Evolutionary conservation across 805 yeast species (phyloP), one percentile per base, ranked within the genome.

Genomic region (Starmerella geochares): DNA sequence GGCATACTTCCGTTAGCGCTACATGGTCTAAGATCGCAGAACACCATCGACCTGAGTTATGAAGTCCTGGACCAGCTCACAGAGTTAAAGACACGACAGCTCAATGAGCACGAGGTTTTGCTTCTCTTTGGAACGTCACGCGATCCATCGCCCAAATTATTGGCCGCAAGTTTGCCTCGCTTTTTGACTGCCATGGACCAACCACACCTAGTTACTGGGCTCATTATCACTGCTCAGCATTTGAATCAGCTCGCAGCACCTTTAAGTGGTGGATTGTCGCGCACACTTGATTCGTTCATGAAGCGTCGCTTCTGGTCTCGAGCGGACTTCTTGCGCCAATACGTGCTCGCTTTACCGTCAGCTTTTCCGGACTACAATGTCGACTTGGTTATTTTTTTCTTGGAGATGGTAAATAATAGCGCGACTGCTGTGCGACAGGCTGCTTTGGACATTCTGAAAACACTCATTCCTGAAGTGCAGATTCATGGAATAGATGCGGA

Each of bases 271-370:
- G 74, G 79, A 2, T 65, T 92, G 35, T 71, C 92, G 0, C 72
- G 92, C 49, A 79, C 92, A 33, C 68, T 92, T 49, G 76, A 78
- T 29, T 86, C 96, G 0, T 72, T 86, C 41, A 74, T 86, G 1
- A 85, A 83, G 61, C 76, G 77, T 50, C 74, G 87, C 56, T 90
- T 94, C 66, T 72, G 98, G 59, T 81, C 90, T n/a, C 86, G 86
- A 62, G 80, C 81, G 53, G 98, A 92, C 61, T 90, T 94, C 57
- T 66, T 88, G 57, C 77, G 80, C 37, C 97, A 92, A 65, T 75
- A 85, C 3, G 79, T 86, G 1, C 75, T 80, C 40, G 79, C 83
- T 25, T 74, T 90, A n/a, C 74, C 77, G 21, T 68, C 75, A 29
- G 71, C 82, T 58, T 85, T 87, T 67, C 86, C 88, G 0, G 75